A percentile compares a stretch with the other conserved stretches of the same genome.
These are phyloP conservation scores for Flaveria linearis DNA, from an alignment of 129 eudicot species.

Conservation along the genomic window DNA sequence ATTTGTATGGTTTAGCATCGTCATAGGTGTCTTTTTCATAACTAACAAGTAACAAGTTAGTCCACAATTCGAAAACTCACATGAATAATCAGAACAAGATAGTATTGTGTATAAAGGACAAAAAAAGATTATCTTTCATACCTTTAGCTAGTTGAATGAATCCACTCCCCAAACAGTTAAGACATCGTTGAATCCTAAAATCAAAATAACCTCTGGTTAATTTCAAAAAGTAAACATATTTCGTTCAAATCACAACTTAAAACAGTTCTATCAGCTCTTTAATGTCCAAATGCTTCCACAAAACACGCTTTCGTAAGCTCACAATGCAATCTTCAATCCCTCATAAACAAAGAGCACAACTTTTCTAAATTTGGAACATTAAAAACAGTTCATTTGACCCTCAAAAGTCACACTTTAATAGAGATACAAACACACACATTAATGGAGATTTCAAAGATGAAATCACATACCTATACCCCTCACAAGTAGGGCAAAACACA, in stretches of 20 bases:
- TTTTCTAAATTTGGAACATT: background rate
- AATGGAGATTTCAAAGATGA: background rate
- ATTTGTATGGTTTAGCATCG: no score
- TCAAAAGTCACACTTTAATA: background rate
- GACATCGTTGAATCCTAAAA: constrained; percentile 79
- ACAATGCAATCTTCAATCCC: background rate
- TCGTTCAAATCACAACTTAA: constrained; percentile 1
- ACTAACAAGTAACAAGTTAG: no score
- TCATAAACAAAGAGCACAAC: background rate
- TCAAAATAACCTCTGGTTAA: constrained; percentile 10
- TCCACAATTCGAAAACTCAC: no score
- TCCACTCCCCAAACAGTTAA: constrained; percentile 84
- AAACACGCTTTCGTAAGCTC: background rate
- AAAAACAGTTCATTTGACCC: background rate
- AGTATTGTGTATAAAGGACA: no score
- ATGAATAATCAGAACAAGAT: no score
- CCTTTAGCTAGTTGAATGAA: constrained; percentile 37
- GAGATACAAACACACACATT: background rate
- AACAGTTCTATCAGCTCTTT: background rate
- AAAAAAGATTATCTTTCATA: background rate
- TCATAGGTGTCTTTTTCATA: no score
- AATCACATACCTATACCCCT: constrained; percentile 56
- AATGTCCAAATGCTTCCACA: background rate
- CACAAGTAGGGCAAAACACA: constrained; percentile 93
- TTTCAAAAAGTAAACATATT: background rate